Percentiles rank a stretch among this genome's conserved stretches.
These are phyloP conservation scores for Boletus rex-veris DNA, from an alignment of 768 basidiomycete species.

Conservation along the genomic window DNA sequence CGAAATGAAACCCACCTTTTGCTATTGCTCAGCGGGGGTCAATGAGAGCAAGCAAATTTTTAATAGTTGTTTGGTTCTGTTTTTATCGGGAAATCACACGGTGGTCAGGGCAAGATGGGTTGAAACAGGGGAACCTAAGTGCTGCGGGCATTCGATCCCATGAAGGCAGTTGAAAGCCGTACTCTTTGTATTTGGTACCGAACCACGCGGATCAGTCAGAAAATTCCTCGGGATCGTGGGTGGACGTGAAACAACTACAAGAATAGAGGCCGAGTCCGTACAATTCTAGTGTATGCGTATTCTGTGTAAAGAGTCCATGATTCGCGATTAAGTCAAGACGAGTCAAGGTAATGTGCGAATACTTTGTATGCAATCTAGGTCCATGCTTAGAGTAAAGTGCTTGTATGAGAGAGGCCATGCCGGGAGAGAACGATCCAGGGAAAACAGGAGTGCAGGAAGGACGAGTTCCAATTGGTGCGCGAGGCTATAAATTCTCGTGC, in stretches of 20 bases:
- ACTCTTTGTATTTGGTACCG: neutral
- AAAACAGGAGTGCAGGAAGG: neutral
- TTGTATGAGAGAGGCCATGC: conserved; percentile 9
- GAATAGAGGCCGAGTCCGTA: conserved; percentile 12
- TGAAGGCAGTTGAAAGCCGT: neutral
- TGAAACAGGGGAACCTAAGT: neutral
- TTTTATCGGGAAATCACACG: neutral
- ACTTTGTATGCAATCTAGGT: conserved; percentile 14
- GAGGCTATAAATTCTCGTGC: neutral
- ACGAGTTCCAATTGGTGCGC: neutral
- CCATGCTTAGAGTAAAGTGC: conserved; percentile 11
- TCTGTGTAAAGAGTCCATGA: conserved; percentile 14
- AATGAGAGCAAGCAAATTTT: neutral
- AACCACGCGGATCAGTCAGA: neutral
- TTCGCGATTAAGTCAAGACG: conserved; percentile 11
- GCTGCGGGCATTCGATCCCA: neutral
- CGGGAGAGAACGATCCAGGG: conserved; percentile 2
- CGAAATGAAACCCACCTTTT: conserved; percentile 10
- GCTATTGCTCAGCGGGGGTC: neutral
- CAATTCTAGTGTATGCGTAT: conserved; percentile 13
- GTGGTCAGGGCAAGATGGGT: neutral
- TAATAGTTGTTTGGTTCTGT: conserved; percentile 12
- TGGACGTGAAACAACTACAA: conserved; percentile 19
- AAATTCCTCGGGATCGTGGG: conserved; percentile 6
- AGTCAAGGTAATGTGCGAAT: conserved; percentile 1